phyloP scores from a whole-genome alignment of 192 early-diverging fungal species.

The Irineochytrium annulatum region DNA sequence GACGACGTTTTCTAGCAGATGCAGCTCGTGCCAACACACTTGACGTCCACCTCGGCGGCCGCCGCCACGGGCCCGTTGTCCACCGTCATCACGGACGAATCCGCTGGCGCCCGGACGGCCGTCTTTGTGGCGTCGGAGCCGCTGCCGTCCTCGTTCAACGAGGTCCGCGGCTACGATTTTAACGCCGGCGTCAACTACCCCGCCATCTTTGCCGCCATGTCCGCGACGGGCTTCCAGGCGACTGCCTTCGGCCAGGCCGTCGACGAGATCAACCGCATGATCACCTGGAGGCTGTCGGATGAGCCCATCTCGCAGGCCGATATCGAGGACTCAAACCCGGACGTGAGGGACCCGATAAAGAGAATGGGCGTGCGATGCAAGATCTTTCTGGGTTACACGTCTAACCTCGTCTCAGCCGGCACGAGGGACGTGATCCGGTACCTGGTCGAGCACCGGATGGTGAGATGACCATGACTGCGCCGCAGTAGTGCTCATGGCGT shows the following conservation, averaged over 20 bases:
- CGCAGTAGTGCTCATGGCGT: background rate
- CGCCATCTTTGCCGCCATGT: constrained; percentile 67
- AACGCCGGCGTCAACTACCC: constrained; percentile 76
- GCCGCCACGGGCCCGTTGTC: too few relatives aligned
- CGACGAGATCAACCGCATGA: constrained; percentile 88
- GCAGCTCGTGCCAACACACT: too few relatives aligned
- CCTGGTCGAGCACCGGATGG: constrained; percentile 82
- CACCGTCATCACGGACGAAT: too few relatives aligned
- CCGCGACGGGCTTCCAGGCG: constrained; percentile 90
- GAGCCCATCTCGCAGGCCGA: constrained; percentile 69
- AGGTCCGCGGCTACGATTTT: constrained; percentile 89
- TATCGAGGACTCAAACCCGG: constrained; percentile 39
- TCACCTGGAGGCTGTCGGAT: constrained; percentile 78
- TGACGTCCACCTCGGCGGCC: too few relatives aligned
- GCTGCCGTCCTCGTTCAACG: constrained; percentile 61
- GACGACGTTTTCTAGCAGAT: too few relatives aligned
- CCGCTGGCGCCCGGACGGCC: background rate
- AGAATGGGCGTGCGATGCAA: constrained; percentile 80
- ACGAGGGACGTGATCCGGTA: constrained; percentile 87
- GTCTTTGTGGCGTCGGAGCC: constrained; percentile 42
- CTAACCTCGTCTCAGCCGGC: constrained; percentile 94
- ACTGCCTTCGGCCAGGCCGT: constrained; percentile 83
- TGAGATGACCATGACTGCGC: background rate
- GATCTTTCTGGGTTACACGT: constrained; percentile 97
- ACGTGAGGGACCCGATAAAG: constrained; percentile 51